Percentiles rank a stretch among this genome's conserved stretches.
Conservation (phyloP, 1,284 basidiomycete genomes). For the Grifola frondosa region DNA sequence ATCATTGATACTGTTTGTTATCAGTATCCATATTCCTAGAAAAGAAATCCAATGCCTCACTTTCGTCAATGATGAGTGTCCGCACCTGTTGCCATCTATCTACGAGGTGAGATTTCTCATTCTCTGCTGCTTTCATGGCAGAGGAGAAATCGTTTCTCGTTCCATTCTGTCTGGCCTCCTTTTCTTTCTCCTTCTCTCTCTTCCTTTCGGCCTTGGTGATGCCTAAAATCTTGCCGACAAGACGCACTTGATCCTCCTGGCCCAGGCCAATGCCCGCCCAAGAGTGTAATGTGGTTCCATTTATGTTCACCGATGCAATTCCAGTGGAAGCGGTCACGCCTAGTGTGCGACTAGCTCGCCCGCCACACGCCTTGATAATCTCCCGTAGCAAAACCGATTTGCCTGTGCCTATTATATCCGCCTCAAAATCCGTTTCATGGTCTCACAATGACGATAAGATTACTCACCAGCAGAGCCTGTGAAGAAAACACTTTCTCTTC, state of each 20-base stretch:
- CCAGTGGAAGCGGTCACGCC: slow-evolving; percentile 76
- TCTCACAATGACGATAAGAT: background rate
- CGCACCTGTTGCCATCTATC: slow-evolving; percentile 52
- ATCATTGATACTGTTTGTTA: slow-evolving; percentile 58
- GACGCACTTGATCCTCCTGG: slow-evolving; percentile 60
- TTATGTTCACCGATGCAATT: slow-evolving; percentile 94
- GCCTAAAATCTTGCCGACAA: slow-evolving; percentile 64
- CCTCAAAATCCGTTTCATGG: background rate
- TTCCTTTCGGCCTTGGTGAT: too few relatives aligned
- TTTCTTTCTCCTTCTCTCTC: too few relatives aligned
- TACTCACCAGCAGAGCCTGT: slow-evolving; percentile 73
- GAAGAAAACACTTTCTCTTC: slow-evolving; percentile 74
- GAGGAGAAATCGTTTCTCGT: too few relatives aligned
- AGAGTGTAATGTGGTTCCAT: slow-evolving; percentile 91
- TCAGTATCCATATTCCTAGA: too few relatives aligned
- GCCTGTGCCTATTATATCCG: slow-evolving; percentile 73
- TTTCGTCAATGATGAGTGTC: slow-evolving; percentile 72
- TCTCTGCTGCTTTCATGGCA: too few relatives aligned
- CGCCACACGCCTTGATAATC: slow-evolving; percentile 61
- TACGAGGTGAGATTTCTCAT: slow-evolving; percentile 13
- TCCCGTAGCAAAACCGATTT: slow-evolving; percentile 91
- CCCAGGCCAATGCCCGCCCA: slow-evolving; percentile 91
- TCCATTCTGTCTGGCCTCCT: too few relatives aligned
- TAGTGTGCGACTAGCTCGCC: slow-evolving; percentile 26
- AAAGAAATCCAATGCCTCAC: too few relatives aligned